A percentile compares a stretch with the other conserved stretches of the same genome.
Evolutionary conservation across 352 stramenopile species (phyloP).

Genomic region (Phytophthora tentaculata): DNA sequence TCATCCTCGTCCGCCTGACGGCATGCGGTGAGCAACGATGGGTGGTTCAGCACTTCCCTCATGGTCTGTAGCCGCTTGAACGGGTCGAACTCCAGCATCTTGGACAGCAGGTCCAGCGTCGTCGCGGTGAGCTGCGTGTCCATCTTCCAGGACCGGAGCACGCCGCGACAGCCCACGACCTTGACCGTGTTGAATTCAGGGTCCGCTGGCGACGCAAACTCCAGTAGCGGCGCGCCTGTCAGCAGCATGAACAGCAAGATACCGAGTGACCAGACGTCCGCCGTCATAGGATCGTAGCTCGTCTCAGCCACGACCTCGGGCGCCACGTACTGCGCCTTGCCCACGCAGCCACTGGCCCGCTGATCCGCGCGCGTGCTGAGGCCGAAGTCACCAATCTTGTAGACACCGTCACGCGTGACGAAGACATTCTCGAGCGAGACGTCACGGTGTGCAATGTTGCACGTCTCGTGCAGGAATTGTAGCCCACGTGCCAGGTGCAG

Average conservation of each 20-base stretch:
- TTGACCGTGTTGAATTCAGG: constrained; percentile 41
- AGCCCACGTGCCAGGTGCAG: constrained; percentile 43
- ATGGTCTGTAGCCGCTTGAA: constrained; percentile 37
- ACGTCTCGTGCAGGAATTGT: constrained; percentile 33
- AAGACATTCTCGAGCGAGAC: constrained; percentile 73
- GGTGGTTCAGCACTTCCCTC: constrained; percentile 30
- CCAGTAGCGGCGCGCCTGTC: constrained; percentile 50
- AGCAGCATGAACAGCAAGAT: constrained; percentile 70
- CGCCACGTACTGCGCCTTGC: constrained; percentile 46
- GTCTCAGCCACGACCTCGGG: constrained; percentile 37
- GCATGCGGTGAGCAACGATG: too few species aligned
- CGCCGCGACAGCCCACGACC: constrained; percentile 30
- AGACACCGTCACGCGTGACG: constrained; percentile 39
- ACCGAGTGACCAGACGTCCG: constrained; percentile 66
- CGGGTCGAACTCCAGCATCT: constrained; percentile 46
- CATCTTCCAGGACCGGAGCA: constrained; percentile 47
- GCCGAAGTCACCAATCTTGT: constrained; percentile 67
- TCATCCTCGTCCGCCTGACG: too few species aligned
- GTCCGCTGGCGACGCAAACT: constrained; percentile 34
- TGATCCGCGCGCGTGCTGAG: constrained; percentile 42
- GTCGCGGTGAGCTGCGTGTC: constrained; percentile 20
- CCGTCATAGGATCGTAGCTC: constrained; percentile 39
- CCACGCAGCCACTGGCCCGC: constrained; percentile 27
- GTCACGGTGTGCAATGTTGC: constrained; percentile 53
- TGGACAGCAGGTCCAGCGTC: constrained; percentile 36